Percentiles rank a stretch among this genome's conserved stretches.
Conservation (phyloP, 2,329 filamentous ascomycete species). For the Plectosphaerella cucumerina region DNA sequence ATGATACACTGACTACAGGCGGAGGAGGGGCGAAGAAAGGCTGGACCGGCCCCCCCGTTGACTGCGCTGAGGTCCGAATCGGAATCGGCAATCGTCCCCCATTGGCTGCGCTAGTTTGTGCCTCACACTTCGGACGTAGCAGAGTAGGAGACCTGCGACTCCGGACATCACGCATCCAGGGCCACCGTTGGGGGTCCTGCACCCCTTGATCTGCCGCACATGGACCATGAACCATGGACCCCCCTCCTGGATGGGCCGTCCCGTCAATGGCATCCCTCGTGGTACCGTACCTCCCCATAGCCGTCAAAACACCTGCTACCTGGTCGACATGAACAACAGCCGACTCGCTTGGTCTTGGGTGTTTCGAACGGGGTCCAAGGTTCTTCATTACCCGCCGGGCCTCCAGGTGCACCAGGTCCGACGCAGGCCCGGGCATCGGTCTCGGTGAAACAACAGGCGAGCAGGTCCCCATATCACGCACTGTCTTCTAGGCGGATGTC, state of each 20-base stretch:
- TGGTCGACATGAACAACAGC: not conserved
- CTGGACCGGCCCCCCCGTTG: not conserved
- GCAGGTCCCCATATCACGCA: not conserved
- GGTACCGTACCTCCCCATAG: not conserved
- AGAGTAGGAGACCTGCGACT: constrained; percentile 13
- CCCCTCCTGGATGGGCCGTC: too few relatives aligned
- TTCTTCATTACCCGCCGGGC: not conserved
- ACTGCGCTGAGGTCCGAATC: constrained; percentile 14
- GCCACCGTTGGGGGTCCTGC: not conserved
- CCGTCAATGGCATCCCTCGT: too few relatives aligned
- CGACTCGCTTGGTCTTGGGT: not conserved
- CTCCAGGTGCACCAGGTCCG: not conserved
- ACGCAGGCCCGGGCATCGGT: not conserved
- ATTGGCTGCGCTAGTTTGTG: constrained; percentile 10
- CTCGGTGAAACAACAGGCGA: not conserved
- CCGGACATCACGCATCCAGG: constrained; percentile 10
- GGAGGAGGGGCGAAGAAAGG: not conserved
- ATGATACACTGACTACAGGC: not conserved
- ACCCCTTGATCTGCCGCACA: not conserved
- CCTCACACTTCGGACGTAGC: constrained; percentile 14
- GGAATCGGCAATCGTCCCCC: constrained; percentile 10
- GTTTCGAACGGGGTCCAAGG: not conserved
- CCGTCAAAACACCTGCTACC: not conserved
- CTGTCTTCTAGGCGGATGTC: not conserved
- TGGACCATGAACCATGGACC: too few relatives aligned